Evolutionary conservation across 1,284 basidiomycete genomes (phyloP).

Genomic region (Vanrija pseudolonga): DNA sequence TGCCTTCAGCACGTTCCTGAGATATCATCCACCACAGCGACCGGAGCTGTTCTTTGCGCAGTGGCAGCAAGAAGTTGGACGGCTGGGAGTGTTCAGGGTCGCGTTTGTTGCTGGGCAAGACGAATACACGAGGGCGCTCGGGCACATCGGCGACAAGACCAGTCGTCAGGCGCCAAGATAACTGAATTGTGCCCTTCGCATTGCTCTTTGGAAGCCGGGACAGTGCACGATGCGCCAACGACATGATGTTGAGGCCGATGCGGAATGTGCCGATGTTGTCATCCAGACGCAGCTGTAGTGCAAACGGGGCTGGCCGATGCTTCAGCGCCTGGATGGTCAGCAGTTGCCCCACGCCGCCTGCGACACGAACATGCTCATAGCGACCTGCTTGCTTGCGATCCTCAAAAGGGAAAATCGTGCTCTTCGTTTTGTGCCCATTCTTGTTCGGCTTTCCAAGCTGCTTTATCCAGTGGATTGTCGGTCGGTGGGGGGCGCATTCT

Average conservation of each 20-base stretch:
- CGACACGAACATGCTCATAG: conserved; percentile 59
- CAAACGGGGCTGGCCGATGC: conserved; percentile 76
- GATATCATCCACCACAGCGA: conserved; percentile 89
- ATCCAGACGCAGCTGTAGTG: conserved; percentile 78
- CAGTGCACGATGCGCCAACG: conserved; percentile 80
- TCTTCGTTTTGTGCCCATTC: conserved; percentile 37
- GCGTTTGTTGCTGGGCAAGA: conserved; percentile 69
- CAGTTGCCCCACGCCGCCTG: not conserved
- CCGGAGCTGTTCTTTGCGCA: conserved; percentile 81
- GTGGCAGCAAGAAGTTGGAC: conserved; percentile 62
- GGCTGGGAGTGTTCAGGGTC: conserved; percentile 76
- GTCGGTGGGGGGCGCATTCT: conserved; percentile 74
- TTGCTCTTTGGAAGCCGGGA: conserved; percentile 68
- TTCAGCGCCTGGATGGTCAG: conserved; percentile 62
- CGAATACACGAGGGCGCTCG: conserved; percentile 56
- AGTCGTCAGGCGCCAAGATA: conserved; percentile 79
- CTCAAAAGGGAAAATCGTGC: conserved; percentile 60
- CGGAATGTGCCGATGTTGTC: conserved; percentile 62
- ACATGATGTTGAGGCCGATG: conserved; percentile 81
- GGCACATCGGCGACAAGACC: conserved; percentile 47
- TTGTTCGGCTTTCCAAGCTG: conserved; percentile 43
- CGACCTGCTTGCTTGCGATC: conserved; percentile 77
- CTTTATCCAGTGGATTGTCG: conserved; percentile 68
- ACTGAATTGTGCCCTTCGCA: conserved; percentile 53
- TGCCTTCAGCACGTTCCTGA: conserved; percentile 65